These are phyloP conservation scores for Coemansia aciculifera DNA, from an alignment of 192 early-diverging fungal species.

Conservation along the genomic window DNA sequence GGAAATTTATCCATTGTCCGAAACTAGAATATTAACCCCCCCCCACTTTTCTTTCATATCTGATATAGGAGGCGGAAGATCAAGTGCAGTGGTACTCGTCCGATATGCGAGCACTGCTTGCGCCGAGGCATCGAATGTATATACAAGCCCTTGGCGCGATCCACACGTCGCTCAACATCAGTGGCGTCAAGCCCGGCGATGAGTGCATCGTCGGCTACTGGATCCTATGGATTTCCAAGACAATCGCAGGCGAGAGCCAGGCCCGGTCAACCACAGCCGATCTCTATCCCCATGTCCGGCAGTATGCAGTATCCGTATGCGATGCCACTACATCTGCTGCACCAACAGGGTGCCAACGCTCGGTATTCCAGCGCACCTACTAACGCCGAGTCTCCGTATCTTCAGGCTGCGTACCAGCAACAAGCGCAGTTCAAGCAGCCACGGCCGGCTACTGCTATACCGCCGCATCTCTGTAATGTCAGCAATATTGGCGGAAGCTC, in stretches of 20 bases:
- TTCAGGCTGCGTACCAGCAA: not conserved
- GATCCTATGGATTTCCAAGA: not conserved
- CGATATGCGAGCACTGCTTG: slow-evolving; percentile 47
- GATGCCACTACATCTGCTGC: not conserved
- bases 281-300: slow-evolving; percentile 15
- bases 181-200: not conserved
- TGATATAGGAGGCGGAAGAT: slow-evolving; percentile 46
- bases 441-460: slow-evolving; percentile 32
- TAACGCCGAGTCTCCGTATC: not conserved
- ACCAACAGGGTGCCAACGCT: not conserved
- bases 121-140: slow-evolving; percentile 41
- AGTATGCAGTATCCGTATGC: not conserved
- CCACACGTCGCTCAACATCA: slow-evolving; percentile 28
- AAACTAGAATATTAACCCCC: no score
- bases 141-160: slow-evolving; percentile 47
- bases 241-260: not conserved
- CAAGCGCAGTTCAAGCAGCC: not conserved
- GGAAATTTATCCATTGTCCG: no score
- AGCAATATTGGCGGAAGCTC: not conserved
- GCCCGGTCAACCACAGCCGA: slow-evolving; percentile 11
- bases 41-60: no score
- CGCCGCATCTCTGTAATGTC: slow-evolving; percentile 27
- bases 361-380: slow-evolving; percentile 14
- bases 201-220: not conserved
- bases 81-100: slow-evolving; percentile 54